A percentile compares a stretch with the other conserved stretches of the same genome.
phyloP scores from a whole-genome alignment of 805 yeast genomes.

The Crinitomyces ghanaensis region DNA sequence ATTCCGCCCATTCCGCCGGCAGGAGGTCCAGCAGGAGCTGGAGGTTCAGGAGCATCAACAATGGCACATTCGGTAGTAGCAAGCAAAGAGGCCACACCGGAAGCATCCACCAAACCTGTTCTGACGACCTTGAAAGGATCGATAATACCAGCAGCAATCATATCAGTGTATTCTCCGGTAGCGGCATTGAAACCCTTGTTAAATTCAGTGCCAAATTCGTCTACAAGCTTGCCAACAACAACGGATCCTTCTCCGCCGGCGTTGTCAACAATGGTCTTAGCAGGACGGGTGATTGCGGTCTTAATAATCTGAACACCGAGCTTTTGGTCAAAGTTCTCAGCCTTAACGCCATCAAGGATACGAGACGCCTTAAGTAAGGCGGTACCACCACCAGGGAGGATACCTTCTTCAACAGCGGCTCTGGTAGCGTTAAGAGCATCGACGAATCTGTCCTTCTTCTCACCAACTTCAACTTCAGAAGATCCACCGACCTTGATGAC shows the following conservation, averaged over 20 bases:
- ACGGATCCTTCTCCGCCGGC: conserved; percentile 98
- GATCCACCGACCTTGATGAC: conserved; percentile 96
- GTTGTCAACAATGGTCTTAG: conserved; percentile 87
- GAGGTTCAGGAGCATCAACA: conserved; percentile 82
- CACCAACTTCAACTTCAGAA: conserved; percentile 96
- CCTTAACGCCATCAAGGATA: conserved; percentile 55
- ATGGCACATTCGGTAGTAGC: conserved; percentile 99
- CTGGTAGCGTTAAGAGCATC: conserved; percentile 98
- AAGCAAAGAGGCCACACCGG: conserved; percentile 93
- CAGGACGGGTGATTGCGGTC: conserved; percentile 90
- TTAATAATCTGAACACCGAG: conserved; percentile 90
- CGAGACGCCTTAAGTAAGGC: conserved; percentile 89
- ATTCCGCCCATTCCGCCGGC: conserved; percentile 46
- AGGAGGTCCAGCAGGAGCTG: conserved; percentile 48
- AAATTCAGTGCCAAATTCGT: conserved; percentile 54
- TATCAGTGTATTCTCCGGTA: conserved; percentile 87
- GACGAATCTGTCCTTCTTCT: conserved; percentile 98
- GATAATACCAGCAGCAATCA: conserved; percentile 94
- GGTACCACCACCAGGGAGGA: conserved; percentile 99
- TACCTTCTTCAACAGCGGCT: conserved; percentile 98
- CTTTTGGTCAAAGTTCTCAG: conserved; percentile 89
- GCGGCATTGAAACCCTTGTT: conserved; percentile 86
- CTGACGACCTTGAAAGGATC: conserved; percentile 98
- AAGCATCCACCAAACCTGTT: conserved; percentile 89
- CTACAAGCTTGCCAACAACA: conserved; percentile 74